A percentile compares a stretch with the other conserved stretches of the same genome.
These are phyloP conservation scores for Scedosporium aurantiacum DNA, from an alignment of 2,329 filamentous ascomycete genomes.

Conservation along the genomic window DNA sequence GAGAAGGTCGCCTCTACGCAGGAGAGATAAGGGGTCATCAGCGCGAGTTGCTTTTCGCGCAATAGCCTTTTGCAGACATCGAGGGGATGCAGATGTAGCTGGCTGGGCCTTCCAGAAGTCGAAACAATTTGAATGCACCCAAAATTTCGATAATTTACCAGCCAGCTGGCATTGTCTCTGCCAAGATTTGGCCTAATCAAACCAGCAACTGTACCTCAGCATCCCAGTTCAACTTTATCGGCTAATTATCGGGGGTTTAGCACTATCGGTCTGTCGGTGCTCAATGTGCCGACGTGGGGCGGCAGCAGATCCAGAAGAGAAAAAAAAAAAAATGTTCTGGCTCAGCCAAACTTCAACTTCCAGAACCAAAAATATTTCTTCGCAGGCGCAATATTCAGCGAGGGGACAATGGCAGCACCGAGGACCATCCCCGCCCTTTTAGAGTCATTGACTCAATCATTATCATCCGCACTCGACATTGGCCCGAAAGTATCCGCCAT, in stretches of 20 bases:
- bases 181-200: too few relatives aligned
- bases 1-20: too few relatives aligned
- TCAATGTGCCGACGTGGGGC: neutral
- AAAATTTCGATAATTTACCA: too few relatives aligned
- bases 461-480: slow-evolving; percentile 55
- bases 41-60: too few relatives aligned
- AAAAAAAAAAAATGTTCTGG: neutral
- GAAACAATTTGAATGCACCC: too few relatives aligned
- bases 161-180: neutral
- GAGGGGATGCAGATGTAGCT: too few relatives aligned
- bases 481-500: slow-evolving; percentile 52
- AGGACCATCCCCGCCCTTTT: slow-evolving; percentile 38
- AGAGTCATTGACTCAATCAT: slow-evolving; percentile 45
- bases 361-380: slow-evolving; percentile 6
- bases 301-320: neutral
- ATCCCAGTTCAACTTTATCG: neutral
- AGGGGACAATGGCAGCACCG: slow-evolving; percentile 33
- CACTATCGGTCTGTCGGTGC: neutral
- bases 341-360: neutral
- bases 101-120: too few relatives aligned
- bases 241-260: neutral
- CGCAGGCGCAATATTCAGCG: slow-evolving; percentile 13
- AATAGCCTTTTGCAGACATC: too few relatives aligned
- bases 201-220: neutral
- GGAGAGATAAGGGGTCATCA: too few relatives aligned